These are phyloP conservation scores for Kwoniella europaea DNA, from an alignment of 768 basidiomycete species.

Conservation along the genomic window DNA sequence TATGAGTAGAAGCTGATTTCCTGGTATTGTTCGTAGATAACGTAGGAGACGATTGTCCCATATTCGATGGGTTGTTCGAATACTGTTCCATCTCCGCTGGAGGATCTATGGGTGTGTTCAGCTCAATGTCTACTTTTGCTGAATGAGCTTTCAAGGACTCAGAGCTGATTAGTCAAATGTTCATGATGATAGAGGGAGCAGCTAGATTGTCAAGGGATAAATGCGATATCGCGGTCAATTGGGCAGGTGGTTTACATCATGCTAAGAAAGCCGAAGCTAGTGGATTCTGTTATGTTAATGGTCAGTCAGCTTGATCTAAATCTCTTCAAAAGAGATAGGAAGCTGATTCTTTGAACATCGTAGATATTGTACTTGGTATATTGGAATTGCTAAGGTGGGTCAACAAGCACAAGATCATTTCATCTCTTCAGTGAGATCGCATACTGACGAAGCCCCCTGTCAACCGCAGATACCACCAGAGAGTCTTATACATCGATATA, in stretches of 20 bases:
- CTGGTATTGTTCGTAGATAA: slow-evolving; percentile 68
- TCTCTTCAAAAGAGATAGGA: neutral
- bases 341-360: slow-evolving; percentile 1
- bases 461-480: slow-evolving; percentile 75
- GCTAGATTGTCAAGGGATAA: slow-evolving; percentile 93
- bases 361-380: slow-evolving; percentile 96
- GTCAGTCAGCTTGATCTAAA: slow-evolving; percentile 60
- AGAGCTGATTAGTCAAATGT: slow-evolving; percentile 3
- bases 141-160: neutral
- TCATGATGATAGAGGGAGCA: slow-evolving; percentile 76
- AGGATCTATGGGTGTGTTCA: slow-evolving; percentile 90
- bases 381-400: slow-evolving; percentile 84
- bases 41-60: slow-evolving; percentile 97
- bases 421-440: neutral
- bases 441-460: too few relatives aligned
- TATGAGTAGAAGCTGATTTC: slow-evolving; percentile 5
- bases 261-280: slow-evolving; percentile 99
- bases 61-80: slow-evolving; percentile 97
- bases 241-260: slow-evolving; percentile 98
- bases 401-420: neutral
- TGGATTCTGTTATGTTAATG: slow-evolving; percentile 98
- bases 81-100: slow-evolving; percentile 99
- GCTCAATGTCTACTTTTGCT: neutral
- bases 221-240: slow-evolving; percentile 98
- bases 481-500: slow-evolving; percentile 97